phyloP scores from a whole-genome alignment of 2,329 filamentous ascomycete genomes.

The Paecilomyces fulvus region DNA sequence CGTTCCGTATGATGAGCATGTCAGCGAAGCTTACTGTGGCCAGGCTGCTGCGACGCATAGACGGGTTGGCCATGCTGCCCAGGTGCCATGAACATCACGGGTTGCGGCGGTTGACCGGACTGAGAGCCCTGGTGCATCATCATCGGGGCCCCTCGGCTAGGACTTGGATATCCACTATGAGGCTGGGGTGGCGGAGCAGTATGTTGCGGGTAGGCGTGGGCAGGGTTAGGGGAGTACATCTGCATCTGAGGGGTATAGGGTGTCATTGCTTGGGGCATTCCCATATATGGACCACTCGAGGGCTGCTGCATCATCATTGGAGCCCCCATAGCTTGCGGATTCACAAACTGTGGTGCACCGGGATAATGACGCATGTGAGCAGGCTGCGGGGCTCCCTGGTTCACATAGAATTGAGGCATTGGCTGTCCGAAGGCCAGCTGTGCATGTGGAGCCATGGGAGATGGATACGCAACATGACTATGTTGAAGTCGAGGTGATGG shows the following conservation, averaged over 20 bases:
- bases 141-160: conserved; percentile 74
- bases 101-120: conserved; percentile 64
- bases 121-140: conserved; percentile 95
- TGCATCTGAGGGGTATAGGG: conserved; percentile 64
- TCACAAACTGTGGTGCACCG: conserved; percentile 63
- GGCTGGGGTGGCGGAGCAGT: conserved; percentile 40
- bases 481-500: conserved; percentile 73
- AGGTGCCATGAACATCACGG: conserved; percentile 68
- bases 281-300: conserved; percentile 61
- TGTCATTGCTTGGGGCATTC: conserved; percentile 60
- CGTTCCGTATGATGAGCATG: not conserved
- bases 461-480: conserved; percentile 59
- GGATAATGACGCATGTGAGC: conserved; percentile 63
- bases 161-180: conserved; percentile 78
- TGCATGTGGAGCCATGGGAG: conserved; percentile 58
- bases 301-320: conserved; percentile 78
- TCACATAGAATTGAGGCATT: conserved; percentile 63
- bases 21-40: conserved; percentile 57
- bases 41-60: conserved; percentile 61
- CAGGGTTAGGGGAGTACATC: conserved; percentile 70
- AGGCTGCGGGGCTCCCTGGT: conserved; percentile 61
- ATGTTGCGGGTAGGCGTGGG: conserved; percentile 57
- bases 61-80: conserved; percentile 67
- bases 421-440: conserved; percentile 65
- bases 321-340: conserved; percentile 62